Conservation (phyloP, 2,329 filamentous ascomycete genomes). For the Thermoascus crustaceus region DNA sequence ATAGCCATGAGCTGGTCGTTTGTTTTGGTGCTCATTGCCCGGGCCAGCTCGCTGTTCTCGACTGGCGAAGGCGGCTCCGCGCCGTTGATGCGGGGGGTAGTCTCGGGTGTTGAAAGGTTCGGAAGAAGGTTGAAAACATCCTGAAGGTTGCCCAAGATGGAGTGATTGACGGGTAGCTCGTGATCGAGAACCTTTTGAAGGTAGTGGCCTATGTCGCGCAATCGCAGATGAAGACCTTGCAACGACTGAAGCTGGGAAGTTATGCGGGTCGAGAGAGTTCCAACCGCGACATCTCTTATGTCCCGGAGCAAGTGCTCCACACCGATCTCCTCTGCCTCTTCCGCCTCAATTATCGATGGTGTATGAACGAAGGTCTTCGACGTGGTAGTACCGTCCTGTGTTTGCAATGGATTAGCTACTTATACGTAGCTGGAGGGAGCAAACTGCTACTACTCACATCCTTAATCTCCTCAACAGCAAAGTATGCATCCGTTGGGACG, state of each 20-base stretch:
- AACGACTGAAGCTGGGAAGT: constrained; percentile 96
- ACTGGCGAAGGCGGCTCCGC: constrained; percentile 46
- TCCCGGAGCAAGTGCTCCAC: constrained; percentile 96
- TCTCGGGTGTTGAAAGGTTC: constrained; percentile 78
- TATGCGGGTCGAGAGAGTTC: constrained; percentile 90
- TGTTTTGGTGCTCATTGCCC: constrained; percentile 97
- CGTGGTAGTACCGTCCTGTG: constrained; percentile 92
- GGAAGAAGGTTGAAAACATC: constrained; percentile 98
- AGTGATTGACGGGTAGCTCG: constrained; percentile 90
- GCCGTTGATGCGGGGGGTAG: constrained; percentile 50
- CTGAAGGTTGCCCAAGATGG: constrained; percentile 95
- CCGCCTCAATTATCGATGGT: constrained; percentile 94
- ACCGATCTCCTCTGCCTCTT: constrained; percentile 97
- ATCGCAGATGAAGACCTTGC: constrained; percentile 86
- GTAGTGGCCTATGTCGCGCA: constrained; percentile 92
- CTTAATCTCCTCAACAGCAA: constrained; percentile 98
- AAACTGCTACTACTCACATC: constrained; percentile 56
- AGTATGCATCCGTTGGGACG: constrained; percentile 97
- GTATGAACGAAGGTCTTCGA: constrained; percentile 97
- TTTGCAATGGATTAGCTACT: neutral
- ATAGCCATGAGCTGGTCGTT: constrained; percentile 99
- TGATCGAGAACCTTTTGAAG: constrained; percentile 92
- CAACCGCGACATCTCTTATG: constrained; percentile 95
- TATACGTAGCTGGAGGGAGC: constrained; percentile 1
- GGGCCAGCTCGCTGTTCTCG: constrained; percentile 77